Evolutionary conservation across 768 basidiomycete genomes (phyloP), one percentile per base, ranked within the genome.

Genomic region (Suillus luteus): DNA sequence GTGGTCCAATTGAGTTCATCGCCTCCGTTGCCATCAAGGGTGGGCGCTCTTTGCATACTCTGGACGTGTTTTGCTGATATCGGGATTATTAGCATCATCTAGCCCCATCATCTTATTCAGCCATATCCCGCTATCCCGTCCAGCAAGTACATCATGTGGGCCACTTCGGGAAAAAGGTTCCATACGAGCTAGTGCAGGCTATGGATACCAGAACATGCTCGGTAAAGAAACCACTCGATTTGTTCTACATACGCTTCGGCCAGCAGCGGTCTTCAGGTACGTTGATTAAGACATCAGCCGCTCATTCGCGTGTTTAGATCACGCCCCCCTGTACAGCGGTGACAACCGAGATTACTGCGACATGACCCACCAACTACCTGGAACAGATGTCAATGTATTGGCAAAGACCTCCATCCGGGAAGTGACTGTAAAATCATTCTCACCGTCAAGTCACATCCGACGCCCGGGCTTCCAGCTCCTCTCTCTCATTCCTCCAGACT

Each of bases 281-380:
- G 81, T 68, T 31, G 19, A 14, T 59, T 31, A 54, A 37, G 49
- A 1, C 27, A 24, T 57, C 24, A 49, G 35, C 31, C 12, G 59
- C 48, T 19, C 19, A 49, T 54, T 43, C 57, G 31, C 19, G 57
- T 70, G 52, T n/a, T 60, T 41, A 59, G 37, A 65, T 51, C n/a
- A 46, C 58, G 48, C 33, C 3, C n/a, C 17, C 37, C 61, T 60
- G n/a, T 31, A 48, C 66, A 92, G 92, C 70, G 95, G 89, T 7
- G 94, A 98, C 76, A 92, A 96, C 74, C 91, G 93, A 58, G 95
- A 97, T 75, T 92, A 92, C 69, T 98, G 95, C 70, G 92, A 93
- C 67, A 83, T 89, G 69, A 77, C 75, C 27, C 91, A 92, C 73
- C 76, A 77, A 40, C 66, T 78, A 10, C 70, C 74, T 4, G 68